Conservation (phyloP, 2,329 filamentous ascomycete species). For the Fusarium brachygibbosum region DNA sequence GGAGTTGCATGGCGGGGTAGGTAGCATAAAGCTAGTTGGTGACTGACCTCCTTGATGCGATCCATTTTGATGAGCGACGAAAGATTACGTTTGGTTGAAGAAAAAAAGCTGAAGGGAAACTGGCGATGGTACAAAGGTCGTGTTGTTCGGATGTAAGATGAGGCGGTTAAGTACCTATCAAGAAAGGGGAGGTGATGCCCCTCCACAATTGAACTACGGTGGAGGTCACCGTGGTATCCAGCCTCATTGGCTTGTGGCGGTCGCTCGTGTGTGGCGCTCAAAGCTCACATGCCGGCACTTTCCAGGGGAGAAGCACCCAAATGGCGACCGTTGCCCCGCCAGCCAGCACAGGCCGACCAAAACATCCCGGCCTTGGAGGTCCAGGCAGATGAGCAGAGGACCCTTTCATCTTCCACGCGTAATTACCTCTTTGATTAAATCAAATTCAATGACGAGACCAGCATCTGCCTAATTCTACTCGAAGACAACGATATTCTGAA, state of each 20-base stretch:
- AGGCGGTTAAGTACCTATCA: slow-evolving; percentile 51
- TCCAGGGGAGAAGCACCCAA: slow-evolving; percentile 20
- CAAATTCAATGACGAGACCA: slow-evolving; percentile 32
- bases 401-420: slow-evolving; percentile 37
- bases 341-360: slow-evolving; percentile 45
- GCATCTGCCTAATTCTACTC: slow-evolving; percentile 18
- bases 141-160: slow-evolving; percentile 53
- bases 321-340: slow-evolving; percentile 49
- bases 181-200: slow-evolving; percentile 57
- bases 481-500: slow-evolving; percentile 25
- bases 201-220: slow-evolving; percentile 52
- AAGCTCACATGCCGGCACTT: slow-evolving; percentile 34
- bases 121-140: slow-evolving; percentile 51
- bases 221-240: slow-evolving; percentile 39
- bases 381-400: slow-evolving; percentile 16
- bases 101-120: slow-evolving; percentile 36
- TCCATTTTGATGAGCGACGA: slow-evolving; percentile 71
- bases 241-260: slow-evolving; percentile 51
- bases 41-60: slow-evolving; percentile 88
- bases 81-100: slow-evolving; percentile 18
- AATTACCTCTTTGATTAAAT: slow-evolving; percentile 38
- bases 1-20: slow-evolving; percentile 52
- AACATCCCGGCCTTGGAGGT: slow-evolving; percentile 36
- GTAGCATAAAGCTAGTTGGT: slow-evolving; percentile 42
- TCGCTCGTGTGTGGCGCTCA: slow-evolving; percentile 46